Evolutionary conservation across 768 basidiomycete genomes (phyloP).

Genomic region (Suillus variegatus): DNA sequence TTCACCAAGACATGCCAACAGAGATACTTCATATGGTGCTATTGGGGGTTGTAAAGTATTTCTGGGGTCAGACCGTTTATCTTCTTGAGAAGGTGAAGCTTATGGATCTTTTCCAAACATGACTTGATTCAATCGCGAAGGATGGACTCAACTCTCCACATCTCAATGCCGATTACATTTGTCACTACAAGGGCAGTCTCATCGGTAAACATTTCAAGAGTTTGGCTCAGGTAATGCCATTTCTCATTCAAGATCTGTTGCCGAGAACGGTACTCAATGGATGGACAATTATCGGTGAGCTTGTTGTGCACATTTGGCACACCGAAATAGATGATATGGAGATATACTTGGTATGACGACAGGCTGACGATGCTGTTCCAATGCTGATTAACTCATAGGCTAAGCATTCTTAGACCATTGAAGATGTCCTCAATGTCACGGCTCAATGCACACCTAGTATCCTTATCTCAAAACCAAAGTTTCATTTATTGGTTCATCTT

Average conservation of each 20-base stretch:
- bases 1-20: constrained; percentile 27
- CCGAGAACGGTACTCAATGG: constrained; percentile 18
- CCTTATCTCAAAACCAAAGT: constrained; percentile 30
- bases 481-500: constrained; percentile 34
- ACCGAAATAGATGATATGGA: constrained; percentile 37
- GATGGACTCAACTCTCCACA: constrained; percentile 28
- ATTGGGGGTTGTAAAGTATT: constrained; percentile 34
- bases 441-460: constrained; percentile 27
- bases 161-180: constrained; percentile 33
- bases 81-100: constrained; percentile 25
- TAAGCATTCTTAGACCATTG: constrained; percentile 19
- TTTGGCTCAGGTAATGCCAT: constrained; percentile 32
- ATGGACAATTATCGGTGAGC: constrained; percentile 20
- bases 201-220: constrained; percentile 36
- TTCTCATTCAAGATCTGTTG: constrained; percentile 33
- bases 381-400: constrained; percentile 6
- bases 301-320: constrained; percentile 43
- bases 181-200: constrained; percentile 29
- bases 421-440: constrained; percentile 18
- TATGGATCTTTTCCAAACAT: constrained; percentile 21
- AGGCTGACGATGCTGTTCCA: background rate
- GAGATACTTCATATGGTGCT: constrained; percentile 37
- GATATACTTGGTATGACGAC: constrained; percentile 30
- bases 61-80: constrained; percentile 26
- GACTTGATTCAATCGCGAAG: constrained; percentile 17